Conservation (phyloP, 208 protist genomes). For the Crithidia bombi region DNA sequence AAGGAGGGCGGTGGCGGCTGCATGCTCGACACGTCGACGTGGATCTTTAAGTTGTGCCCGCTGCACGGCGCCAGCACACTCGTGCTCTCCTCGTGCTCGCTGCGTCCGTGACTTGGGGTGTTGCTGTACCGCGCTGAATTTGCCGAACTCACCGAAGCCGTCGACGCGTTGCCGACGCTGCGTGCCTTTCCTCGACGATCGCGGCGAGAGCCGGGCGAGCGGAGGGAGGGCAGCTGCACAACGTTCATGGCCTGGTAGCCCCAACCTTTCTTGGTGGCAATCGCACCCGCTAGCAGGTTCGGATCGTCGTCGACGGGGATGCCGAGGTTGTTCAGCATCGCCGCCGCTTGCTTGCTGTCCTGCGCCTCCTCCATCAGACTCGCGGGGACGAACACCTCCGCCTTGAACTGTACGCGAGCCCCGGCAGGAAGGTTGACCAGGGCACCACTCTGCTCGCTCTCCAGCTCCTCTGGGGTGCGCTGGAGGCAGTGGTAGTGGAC, state of each 20-base stretch:
- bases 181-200: background rate
- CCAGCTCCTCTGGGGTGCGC: conserved; percentile 3
- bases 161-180: conserved; percentile 2
- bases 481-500: conserved; percentile 44
- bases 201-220: background rate
- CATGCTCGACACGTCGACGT: background rate
- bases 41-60: conserved; percentile 1
- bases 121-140: conserved; percentile 3
- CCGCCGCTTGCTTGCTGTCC: conserved; percentile 31
- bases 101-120: background rate
- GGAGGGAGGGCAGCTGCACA: conserved; percentile 3
- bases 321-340: conserved; percentile 32
- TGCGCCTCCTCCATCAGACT: conserved; percentile 25
- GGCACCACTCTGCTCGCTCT: conserved; percentile 2
- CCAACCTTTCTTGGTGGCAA: conserved; percentile 29
- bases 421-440: conserved; percentile 25
- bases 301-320: conserved; percentile 16
- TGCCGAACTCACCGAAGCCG: background rate
- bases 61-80: conserved; percentile 12
- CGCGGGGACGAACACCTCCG: conserved; percentile 26
- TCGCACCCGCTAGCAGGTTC: conserved; percentile 24
- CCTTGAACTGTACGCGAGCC: conserved; percentile 32
- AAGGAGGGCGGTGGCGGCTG: conserved; percentile 18
- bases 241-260: conserved; percentile 33
- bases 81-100: background rate